Conservation (phyloP, 305 asterid genomes). For the Fraxinus platypoda region DNA sequence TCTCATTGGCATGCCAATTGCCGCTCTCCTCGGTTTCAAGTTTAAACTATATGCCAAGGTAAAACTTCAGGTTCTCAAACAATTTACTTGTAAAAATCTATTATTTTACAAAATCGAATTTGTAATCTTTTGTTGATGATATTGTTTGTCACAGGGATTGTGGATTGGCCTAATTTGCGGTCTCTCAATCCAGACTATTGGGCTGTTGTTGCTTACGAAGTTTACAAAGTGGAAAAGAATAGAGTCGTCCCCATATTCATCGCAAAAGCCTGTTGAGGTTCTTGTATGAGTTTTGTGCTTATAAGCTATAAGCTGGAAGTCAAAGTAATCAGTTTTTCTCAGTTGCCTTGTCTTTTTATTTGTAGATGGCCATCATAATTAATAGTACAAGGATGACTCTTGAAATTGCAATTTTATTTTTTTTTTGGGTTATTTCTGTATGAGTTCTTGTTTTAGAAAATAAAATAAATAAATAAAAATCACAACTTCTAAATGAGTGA, state of each 20-base stretch:
- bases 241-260: conserved; percentile 18
- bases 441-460: neutral
- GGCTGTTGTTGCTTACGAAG: conserved; percentile 44
- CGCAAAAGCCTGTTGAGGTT: conserved; percentile 13
- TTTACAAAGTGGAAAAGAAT: conserved; percentile 42
- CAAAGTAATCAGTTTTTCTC: neutral
- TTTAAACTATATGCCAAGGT: neutral
- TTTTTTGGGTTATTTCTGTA: neutral
- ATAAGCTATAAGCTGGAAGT: neutral
- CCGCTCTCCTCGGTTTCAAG: neutral
- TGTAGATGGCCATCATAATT: neutral
- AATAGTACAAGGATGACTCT: neutral
- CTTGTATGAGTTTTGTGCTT: conserved; percentile 6
- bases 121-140: neutral
- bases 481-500: neutral
- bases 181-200: conserved; percentile 34
- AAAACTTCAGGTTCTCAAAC: neutral
- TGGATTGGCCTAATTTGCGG: conserved; percentile 64
- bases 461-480: no score
- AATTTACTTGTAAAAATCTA: neutral
- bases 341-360: neutral
- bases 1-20: neutral
- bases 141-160: conserved; percentile 36
- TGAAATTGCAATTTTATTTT: neutral
- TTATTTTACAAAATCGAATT: neutral